phyloP scores from a whole-genome alignment of 306 rosid genomes.

The Echinosophora koreensis region DNA sequence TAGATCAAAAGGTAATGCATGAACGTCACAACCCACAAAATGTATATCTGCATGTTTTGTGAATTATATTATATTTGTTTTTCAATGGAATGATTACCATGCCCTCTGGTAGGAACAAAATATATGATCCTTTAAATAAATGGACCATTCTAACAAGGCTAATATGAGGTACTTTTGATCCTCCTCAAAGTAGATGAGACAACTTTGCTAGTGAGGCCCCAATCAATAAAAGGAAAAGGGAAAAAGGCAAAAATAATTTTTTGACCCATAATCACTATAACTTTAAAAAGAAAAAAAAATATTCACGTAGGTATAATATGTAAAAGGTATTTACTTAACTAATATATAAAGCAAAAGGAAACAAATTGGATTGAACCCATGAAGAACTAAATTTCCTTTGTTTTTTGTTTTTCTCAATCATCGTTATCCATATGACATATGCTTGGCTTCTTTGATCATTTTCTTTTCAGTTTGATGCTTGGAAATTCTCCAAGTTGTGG shows the following conservation, averaged over 20 bases:
- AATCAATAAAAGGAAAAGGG: slow-evolving; percentile 58
- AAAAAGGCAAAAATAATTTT: slow-evolving; percentile 62
- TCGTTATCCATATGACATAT: slow-evolving; percentile 68
- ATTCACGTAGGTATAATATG: neutral
- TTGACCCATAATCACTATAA: slow-evolving; percentile 74
- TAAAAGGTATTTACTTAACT: slow-evolving; percentile 20
- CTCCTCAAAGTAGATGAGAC: slow-evolving; percentile 76
- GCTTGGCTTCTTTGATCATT: slow-evolving; percentile 55
- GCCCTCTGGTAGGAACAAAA: slow-evolving; percentile 53
- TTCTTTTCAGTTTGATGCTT: slow-evolving; percentile 62
- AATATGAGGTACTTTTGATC: slow-evolving; percentile 66
- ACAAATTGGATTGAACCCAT: slow-evolving; percentile 61
- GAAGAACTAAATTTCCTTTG: slow-evolving; percentile 40
- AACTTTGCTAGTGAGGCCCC: slow-evolving; percentile 83
- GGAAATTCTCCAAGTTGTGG: slow-evolving; percentile 71
- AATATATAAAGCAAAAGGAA: slow-evolving; percentile 53
- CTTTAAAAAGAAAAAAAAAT: slow-evolving; percentile 54
- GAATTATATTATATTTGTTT: slow-evolving; percentile 50
- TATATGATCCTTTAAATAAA: slow-evolving; percentile 51
- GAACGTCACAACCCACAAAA: slow-evolving; percentile 50
- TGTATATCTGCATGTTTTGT: slow-evolving; percentile 40
- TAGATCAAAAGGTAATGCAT: slow-evolving; percentile 47
- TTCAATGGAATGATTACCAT: slow-evolving; percentile 57
- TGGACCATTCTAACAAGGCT: slow-evolving; percentile 64
- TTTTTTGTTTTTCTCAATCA: slow-evolving; percentile 38